Base-by-base conservation (phyloP, 75 land plant species). In the Selaginella tamariscina region DNA sequence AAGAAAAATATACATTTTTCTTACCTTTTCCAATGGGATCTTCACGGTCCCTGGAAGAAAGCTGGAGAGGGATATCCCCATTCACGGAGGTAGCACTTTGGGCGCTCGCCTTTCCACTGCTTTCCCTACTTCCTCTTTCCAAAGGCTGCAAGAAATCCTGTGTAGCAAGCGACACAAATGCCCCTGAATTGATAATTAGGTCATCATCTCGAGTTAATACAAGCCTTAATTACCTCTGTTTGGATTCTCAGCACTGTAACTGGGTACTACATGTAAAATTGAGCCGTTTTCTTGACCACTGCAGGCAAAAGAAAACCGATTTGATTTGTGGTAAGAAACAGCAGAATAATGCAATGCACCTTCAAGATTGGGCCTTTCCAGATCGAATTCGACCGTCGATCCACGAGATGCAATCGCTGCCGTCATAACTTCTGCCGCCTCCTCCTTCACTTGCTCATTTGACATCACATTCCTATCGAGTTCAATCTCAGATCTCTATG, bases 121-220 rank as follows among this genome's bases (percentile, higher is more conserved):
- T 39, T n/a, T n/a, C n/a, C n/a, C n/a, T n/a, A n/a, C n/a, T n/a
- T 39, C 49, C 49, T 39, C 75, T 54, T 29, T 75, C 74, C 68
- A 75, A 15, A 2, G 77, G 77, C 33, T 75, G 77, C 24, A 75
- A 28, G 24, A 75, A 71, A 32, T 75, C 75, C 32, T 75, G 74
- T 1, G 77, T 75, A 15, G 66, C 60, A 21, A 74, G 49, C 5
- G 49, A 39, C 5, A 5, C 49, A 39, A 39, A 39, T 39, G 49
- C 49, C 49, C 49, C 49, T 39, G 49, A 5, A 39, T 5, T 5
- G 49, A 39, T 5, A 39, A 39, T n/a, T n/a, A n/a, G n/a, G n/a
- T n/a, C n/a, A n/a, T n/a, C n/a, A n/a, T n/a, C n/a, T n/a, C n/a
- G n/a, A n/a, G n/a, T n/a, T n/a, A n/a, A n/a, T n/a, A n/a, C n/a